Conservation (phyloP, 495 filamentous ascomycete genomes). For the Talaromyces proteolyticus region DNA sequence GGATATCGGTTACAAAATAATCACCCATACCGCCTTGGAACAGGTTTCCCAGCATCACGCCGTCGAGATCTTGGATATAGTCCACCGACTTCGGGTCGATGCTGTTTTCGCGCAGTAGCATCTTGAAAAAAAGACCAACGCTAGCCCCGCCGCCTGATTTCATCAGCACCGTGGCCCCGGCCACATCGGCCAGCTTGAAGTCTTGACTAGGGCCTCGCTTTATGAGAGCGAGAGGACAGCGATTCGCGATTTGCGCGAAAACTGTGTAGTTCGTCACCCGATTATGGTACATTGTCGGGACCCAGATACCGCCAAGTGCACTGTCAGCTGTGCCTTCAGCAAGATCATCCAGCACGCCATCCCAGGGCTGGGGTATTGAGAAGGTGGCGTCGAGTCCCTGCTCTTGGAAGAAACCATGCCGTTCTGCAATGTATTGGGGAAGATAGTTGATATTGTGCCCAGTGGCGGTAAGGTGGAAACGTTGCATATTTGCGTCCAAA, state of each 20-base stretch:
- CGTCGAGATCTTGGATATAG: constrained; percentile 2
- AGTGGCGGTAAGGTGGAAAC: neutral
- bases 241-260: constrained; percentile 1
- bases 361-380: neutral
- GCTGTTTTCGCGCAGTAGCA: constrained; percentile 1
- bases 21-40: constrained; percentile 3
- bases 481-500: neutral
- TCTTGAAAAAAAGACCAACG: constrained; percentile 2
- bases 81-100: neutral
- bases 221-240: neutral
- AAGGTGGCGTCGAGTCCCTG: neutral
- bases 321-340: neutral
- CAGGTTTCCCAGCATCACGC: neutral
- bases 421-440: neutral
- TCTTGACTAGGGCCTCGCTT: neutral
- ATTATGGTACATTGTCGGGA: neutral
- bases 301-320: neutral
- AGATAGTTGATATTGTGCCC: constrained; percentile 1
- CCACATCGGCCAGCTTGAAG: neutral
- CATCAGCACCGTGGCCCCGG: neutral
- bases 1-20: neutral
- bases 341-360: neutral
- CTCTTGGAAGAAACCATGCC: neutral
- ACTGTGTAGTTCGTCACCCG: neutral
- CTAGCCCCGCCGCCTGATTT: neutral